Conservation (phyloP, 371 early-diverging fungal genomes). For the Capniomyces stellatus region DNA sequence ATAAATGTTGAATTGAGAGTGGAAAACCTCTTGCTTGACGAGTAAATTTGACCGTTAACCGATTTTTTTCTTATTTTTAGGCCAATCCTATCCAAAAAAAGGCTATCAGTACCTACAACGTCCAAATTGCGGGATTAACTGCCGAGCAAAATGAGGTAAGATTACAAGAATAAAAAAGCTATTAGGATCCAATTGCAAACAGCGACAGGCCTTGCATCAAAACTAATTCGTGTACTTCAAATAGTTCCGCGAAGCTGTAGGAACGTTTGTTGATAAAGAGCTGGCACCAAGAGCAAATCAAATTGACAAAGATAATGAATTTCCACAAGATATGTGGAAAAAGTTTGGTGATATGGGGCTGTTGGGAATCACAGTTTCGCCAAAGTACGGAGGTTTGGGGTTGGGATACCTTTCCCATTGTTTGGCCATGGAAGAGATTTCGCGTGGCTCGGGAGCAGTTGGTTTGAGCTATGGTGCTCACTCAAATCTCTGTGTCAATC, state of each 20-base stretch:
- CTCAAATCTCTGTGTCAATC: conserved; percentile 93
- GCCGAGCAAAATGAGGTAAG: conserved; percentile 41
- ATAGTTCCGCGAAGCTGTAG: conserved; percentile 47
- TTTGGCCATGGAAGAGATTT: conserved; percentile 86
- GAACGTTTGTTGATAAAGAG: conserved; percentile 63
- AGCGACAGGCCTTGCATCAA: neutral
- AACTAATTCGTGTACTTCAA: neutral
- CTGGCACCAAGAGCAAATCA: conserved; percentile 63
- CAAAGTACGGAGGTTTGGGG: conserved; percentile 75
- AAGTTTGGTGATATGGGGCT: conserved; percentile 93
- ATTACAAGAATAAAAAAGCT: too few species aligned
- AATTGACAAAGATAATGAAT: conserved; percentile 72
- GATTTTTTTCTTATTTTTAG: too few species aligned
- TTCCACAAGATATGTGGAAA: conserved; percentile 92
- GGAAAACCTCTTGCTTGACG: too few species aligned
- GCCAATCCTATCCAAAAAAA: too few species aligned
- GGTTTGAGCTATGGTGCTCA: conserved; percentile 93
- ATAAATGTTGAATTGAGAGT: too few species aligned
- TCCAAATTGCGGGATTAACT: conserved; percentile 52
- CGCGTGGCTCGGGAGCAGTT: conserved; percentile 76
- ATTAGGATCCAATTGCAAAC: conserved; percentile 12
- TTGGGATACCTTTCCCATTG: conserved; percentile 86
- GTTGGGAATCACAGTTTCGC: conserved; percentile 68
- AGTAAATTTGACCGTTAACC: too few species aligned
- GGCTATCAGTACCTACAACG: conserved; percentile 39